phyloP scores from a whole-genome alignment of 345 rosid species.

The Citrus australasica region DNA sequence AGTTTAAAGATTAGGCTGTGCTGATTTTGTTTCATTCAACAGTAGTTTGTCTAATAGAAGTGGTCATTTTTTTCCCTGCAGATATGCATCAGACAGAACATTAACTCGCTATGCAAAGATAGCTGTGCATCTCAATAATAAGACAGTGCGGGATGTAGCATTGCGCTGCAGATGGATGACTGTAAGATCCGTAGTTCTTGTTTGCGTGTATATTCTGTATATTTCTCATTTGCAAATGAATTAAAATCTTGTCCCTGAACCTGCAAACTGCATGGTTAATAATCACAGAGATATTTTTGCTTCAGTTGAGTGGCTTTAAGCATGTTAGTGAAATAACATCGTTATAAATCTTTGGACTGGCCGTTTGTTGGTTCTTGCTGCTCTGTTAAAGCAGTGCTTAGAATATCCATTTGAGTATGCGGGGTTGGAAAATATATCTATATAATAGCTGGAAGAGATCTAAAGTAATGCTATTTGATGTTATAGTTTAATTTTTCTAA shows the following conservation, averaged over 20 bases:
- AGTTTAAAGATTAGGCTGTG: background rate
- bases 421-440: background rate
- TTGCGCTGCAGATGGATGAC: slow-evolving; percentile 71
- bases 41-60: background rate
- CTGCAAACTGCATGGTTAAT: background rate
- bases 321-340: background rate
- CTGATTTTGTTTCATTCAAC: background rate
- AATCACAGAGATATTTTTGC: background rate
- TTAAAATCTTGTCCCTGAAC: background rate
- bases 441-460: background rate
- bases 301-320: background rate
- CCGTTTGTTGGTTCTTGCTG: background rate
- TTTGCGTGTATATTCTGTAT: slow-evolving; percentile 1
- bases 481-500: background rate
- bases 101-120: slow-evolving; percentile 60
- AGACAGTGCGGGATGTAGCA: slow-evolving; percentile 80
- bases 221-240: background rate
- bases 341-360: background rate
- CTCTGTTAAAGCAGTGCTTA: background rate
- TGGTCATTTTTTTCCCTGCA: slow-evolving; percentile 24
- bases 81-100: slow-evolving; percentile 38
- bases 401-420: background rate
- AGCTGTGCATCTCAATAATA: slow-evolving; percentile 43
- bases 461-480: background rate
- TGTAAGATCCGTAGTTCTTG: slow-evolving; percentile 26